Evolutionary conservation across 2,329 filamentous ascomycete species (phyloP).

Genomic region (Aspergillus amoenus): DNA sequence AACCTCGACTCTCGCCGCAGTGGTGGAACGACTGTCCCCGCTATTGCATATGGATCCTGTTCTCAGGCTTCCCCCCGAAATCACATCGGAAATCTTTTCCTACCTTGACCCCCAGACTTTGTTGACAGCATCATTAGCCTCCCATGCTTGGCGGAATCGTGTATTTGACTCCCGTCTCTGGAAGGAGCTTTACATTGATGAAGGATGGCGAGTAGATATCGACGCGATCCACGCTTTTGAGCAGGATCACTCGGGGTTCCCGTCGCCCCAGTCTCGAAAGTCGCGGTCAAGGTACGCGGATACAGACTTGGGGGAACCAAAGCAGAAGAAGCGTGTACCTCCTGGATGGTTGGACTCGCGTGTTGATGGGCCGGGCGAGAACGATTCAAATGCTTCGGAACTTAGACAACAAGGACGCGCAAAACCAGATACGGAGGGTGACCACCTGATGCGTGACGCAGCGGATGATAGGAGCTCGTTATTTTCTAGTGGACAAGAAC

Average conservation of each 20-base stretch:
- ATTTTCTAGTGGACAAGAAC: conserved; percentile 17
- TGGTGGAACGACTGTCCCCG: conserved; percentile 77
- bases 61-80: conserved; percentile 78
- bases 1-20: conserved; percentile 74
- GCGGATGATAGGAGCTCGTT: conserved; percentile 22
- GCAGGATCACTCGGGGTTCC: conserved; percentile 45
- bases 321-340: conserved; percentile 53
- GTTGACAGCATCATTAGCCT: conserved; percentile 74
- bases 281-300: conserved; percentile 49
- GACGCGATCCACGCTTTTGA: conserved; percentile 68
- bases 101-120: conserved; percentile 81
- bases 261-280: conserved; percentile 43
- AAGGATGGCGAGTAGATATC: conserved; percentile 78
- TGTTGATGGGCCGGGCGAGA: conserved; percentile 23
- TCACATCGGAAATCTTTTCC: conserved; percentile 84
- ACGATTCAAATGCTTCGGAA: conserved; percentile 1
- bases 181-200: conserved; percentile 76
- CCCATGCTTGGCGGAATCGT: conserved; percentile 76
- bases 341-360: conserved; percentile 45
- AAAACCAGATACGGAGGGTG: conserved; percentile 37
- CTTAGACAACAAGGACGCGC: conserved; percentile 4
- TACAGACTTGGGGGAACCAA: conserved; percentile 49
- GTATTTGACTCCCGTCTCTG: conserved; percentile 83
- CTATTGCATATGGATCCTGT: conserved; percentile 93
- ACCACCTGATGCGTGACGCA: conserved; percentile 46